Percentiles rank a stretch among this genome's conserved stretches.
Evolutionary conservation across 805 yeast genomes (phyloP).

Genomic region (Ogataea nonfermentans): DNA sequence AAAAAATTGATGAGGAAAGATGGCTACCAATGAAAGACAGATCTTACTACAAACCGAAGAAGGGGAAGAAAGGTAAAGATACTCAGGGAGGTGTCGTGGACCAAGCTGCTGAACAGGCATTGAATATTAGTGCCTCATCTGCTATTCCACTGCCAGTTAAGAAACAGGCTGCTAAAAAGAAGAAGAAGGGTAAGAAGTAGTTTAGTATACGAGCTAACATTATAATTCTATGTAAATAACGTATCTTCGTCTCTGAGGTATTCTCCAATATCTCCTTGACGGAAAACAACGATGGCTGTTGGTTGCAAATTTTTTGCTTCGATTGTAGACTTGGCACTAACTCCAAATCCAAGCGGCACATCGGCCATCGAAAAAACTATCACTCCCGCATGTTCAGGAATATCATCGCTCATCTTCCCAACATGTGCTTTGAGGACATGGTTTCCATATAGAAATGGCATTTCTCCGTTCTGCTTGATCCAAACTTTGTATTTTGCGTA

Average conservation of each 20-base stretch:
- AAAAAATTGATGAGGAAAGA: constrained; percentile 65
- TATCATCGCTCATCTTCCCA: constrained; percentile 95
- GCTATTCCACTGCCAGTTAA: constrained; percentile 14
- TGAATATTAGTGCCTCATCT: constrained; percentile 23
- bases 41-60: constrained; percentile 76
- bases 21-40: constrained; percentile 92
- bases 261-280: constrained; percentile 98
- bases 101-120: constrained; percentile 41
- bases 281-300: constrained; percentile 89
- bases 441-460: constrained; percentile 97
- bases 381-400: constrained; percentile 97
- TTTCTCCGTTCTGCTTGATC: constrained; percentile 97
- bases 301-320: constrained; percentile 90
- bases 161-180: constrained; percentile 21
- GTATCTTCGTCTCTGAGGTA: constrained; percentile 98
- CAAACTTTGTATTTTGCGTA: constrained; percentile 92
- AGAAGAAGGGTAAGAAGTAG: constrained; percentile 32
- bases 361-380: constrained; percentile 89
- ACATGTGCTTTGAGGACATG: constrained; percentile 95
- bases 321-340: constrained; percentile 84
- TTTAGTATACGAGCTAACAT: constrained; percentile 6
- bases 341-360: constrained; percentile 93
- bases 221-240: constrained; percentile 61
- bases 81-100: constrained; percentile 64
- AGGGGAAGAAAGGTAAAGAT: constrained; percentile 54